Evolutionary conservation across 2,329 filamentous ascomycete genomes (phyloP), one percentile per base, ranked within the genome.

Genomic region (Arthrobotrys sinensis): DNA sequence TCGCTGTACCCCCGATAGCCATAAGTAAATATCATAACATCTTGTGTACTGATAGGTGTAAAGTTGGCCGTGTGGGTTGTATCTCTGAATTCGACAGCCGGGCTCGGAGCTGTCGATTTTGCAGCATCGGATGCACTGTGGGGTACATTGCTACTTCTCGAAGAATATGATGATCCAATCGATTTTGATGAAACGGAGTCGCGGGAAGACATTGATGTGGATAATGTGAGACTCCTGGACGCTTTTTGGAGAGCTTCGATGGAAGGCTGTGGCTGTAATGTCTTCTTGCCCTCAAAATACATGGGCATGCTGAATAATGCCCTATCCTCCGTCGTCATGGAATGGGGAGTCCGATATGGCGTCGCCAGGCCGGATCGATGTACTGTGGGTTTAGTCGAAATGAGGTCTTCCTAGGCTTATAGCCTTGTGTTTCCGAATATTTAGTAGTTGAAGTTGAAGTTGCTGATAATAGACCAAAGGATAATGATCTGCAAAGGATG

Each of bases 11-110:
- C 66, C 11, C 73, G 57, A 34, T 77, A 77, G 6, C 73, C 73
- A 57, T 77, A 77, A 24, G 73, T 71, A 71, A 66, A 77, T 60
- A 77, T 66, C 73, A 77, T 77, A 43, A 77, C 73, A 77, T 77
- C 73, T 71, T 77, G 73, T 16, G 73, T 77, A 28, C 73, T 77
- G 60, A 77, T 77, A 10, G 73, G 73, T 19, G 66, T 71, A 21
- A 77, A 77, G 45, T 71, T 77, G 45, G 52, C 73, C 4, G 66
- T 60, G 38, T 57, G 62, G 4, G 66, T 48, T 21, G 73, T 77
- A 40, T 77, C 73, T 63, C 73, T 77, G 32, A 66, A 71, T 12
- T 77, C 73, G 1, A 55, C 45, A 3, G 43, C 12, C 12, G 73
- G 73, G 21, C 73, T 71, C 7, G 62, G 38, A 4, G 50, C 48